Percentiles rank a stretch among this genome's conserved stretches.
Evolutionary conservation across 805 yeast species (phyloP).

Genomic region (Millerozyma miso): DNA sequence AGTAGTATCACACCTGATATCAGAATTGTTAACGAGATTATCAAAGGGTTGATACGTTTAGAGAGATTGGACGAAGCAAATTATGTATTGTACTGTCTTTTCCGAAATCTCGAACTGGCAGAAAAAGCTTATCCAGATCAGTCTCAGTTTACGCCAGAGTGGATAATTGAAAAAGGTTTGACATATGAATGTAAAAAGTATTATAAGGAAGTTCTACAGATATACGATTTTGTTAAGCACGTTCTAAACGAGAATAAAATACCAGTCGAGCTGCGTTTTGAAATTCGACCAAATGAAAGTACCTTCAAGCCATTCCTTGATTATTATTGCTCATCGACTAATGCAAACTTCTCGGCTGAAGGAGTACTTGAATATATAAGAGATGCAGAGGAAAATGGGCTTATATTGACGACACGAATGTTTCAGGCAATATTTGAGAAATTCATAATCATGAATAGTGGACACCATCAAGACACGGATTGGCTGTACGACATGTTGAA

Average conservation of each 20-base stretch:
- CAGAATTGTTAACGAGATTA: conserved; percentile 14
- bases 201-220: conserved; percentile 12
- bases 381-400: conserved; percentile 15
- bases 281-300: conserved; percentile 19
- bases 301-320: conserved; percentile 22
- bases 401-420: conserved; percentile 31
- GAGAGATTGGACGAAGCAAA: conserved; percentile 10
- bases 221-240: conserved; percentile 12
- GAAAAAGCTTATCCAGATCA: neutral
- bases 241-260: conserved; percentile 8
- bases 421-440: conserved; percentile 18
- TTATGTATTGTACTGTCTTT: conserved; percentile 6
- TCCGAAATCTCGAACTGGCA: neutral
- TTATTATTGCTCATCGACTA: conserved; percentile 9
- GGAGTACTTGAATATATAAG: conserved; percentile 11
- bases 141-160: conserved; percentile 2
- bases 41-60: conserved; percentile 12
- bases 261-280: neutral
- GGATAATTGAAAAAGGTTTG: conserved; percentile 16
- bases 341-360: conserved; percentile 7
- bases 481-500: conserved; percentile 10
- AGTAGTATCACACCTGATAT: conserved; percentile 11
- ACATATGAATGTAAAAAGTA: conserved; percentile 16
- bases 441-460: conserved; percentile 6
- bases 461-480: neutral